A percentile compares a stretch with the other conserved stretches of the same genome.
phyloP scores from a whole-genome alignment of 148 eudicot genomes.

The Arbutus unedo region DNA sequence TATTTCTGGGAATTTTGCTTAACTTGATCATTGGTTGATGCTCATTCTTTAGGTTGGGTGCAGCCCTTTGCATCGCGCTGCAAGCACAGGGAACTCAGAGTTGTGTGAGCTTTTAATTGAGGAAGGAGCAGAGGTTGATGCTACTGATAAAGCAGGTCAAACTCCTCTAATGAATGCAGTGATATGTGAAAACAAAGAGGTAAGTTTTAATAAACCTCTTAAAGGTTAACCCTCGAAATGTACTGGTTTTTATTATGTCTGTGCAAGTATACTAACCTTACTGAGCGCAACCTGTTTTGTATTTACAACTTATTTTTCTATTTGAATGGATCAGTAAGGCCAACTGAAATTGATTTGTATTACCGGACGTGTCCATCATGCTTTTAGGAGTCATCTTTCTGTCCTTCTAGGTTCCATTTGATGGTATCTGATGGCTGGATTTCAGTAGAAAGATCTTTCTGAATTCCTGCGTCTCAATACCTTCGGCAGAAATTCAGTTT shows the following conservation, averaged over 20 bases:
- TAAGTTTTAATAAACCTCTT: conserved; percentile 19
- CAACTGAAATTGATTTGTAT: background rate
- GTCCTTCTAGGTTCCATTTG: background rate
- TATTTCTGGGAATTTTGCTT: conserved; percentile 1
- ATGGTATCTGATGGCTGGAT: background rate
- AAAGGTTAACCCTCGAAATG: background rate
- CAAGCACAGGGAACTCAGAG: conserved; percentile 79
- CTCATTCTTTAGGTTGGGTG: conserved; percentile 71
- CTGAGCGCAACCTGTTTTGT: background rate
- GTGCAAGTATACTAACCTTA: background rate
- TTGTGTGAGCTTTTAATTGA: conserved; percentile 84
- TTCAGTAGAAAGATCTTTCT: background rate
- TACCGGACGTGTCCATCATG: background rate
- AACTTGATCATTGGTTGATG: background rate
- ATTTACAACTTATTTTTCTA: background rate
- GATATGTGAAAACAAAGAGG: conserved; percentile 73
- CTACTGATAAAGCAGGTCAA: conserved; percentile 70
- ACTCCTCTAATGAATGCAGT: conserved; percentile 95
- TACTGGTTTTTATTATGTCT: background rate
- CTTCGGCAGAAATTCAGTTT: background rate
- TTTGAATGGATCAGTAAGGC: background rate
- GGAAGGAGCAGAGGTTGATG: conserved; percentile 94
- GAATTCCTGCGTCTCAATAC: background rate
- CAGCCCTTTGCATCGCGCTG: conserved; percentile 98
- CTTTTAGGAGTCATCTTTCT: conserved; percentile 4